Base-by-base conservation (phyloP, 2,329 filamentous ascomycete genomes). In the Colletotrichum tanaceti region DNA sequence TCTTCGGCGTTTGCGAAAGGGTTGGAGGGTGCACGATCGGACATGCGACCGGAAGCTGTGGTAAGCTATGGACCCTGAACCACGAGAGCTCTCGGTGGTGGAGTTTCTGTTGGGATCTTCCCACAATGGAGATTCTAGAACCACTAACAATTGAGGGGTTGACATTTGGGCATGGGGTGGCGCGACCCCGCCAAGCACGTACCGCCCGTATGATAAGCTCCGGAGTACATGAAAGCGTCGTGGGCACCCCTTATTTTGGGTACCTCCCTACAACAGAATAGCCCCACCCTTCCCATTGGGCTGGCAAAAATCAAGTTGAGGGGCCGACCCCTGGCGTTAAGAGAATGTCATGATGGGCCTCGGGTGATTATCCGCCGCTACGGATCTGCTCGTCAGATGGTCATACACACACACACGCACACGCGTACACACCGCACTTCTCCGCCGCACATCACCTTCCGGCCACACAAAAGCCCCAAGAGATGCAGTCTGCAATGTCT, bases 21-120 rank as follows among this genome's bases (percentile, higher is more conserved):
- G 50, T 47, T 59, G 49, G 44, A 52, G 63, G 57, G 55, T 47
- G 46, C 58, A 60, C 55, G 65, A 69, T 64, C 43, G 66, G 54
- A 68, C 61, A 60, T 69, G 62, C 66, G 62, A 60, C 66, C 66
- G 66, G 66, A 69, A 69, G 66, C 55, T 65, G 58, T 69, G 66
- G 66, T 69, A 69, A 65, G 66, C 54, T 69, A 69, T 69, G 66
- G 66, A 69, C 66, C 66, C 66, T 69, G 66, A 69, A 66, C 66
- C 62, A 58, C 61, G 44, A 66, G 62, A 69, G 62, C 66, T 66
- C 44, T 55, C 47, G 18, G 22, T 47, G 55, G 65, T 64, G 65
- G 65, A 55, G 65, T 64, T 46, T 49, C 50, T 55, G 63, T 53
- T 63, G 58, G 64, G 65, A 52, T 53, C 28, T 52, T 60, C 55